These are phyloP conservation scores for Cylindrotheca fusiformis DNA, from an alignment of 108 stramenopile species.

Conservation along the genomic window DNA sequence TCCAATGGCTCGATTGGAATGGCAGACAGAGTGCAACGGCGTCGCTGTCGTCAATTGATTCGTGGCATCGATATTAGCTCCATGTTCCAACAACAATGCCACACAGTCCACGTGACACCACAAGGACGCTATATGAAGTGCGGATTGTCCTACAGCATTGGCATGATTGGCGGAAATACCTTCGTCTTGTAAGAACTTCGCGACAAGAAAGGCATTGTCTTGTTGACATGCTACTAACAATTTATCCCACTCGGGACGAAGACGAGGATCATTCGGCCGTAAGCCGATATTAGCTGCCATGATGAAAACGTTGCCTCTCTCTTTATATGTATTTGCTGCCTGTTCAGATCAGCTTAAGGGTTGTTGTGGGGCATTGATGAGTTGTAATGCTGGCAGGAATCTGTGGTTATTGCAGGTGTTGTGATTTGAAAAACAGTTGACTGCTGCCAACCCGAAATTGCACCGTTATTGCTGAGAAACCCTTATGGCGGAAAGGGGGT, in stretches of 20 bases:
- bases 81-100: slow-evolving; percentile 43
- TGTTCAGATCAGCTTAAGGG: too few species aligned
- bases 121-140: slow-evolving; percentile 66
- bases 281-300: too few species aligned
- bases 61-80: slow-evolving; percentile 47
- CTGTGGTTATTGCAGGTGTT: too few species aligned
- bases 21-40: slow-evolving; percentile 62
- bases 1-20: slow-evolving; percentile 35
- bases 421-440: too few species aligned
- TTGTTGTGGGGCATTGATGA: too few species aligned
- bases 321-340: too few species aligned
- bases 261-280: too few species aligned
- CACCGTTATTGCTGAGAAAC: too few species aligned
- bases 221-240: slow-evolving; percentile 61
- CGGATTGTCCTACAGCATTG: slow-evolving; percentile 69
- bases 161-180: slow-evolving; percentile 50
- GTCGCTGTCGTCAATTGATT: slow-evolving; percentile 58
- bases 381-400: too few species aligned
- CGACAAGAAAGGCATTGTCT: slow-evolving; percentile 42
- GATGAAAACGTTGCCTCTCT: too few species aligned
- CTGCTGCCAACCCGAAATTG: too few species aligned
- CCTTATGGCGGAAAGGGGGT: too few species aligned
- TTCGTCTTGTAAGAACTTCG: slow-evolving; percentile 39
- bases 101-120: slow-evolving; percentile 59
- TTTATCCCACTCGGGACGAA: slow-evolving; percentile 56